Evolutionary conservation across 2,329 filamentous ascomycete genomes (phyloP).

Genomic region (Aphanoascus verrucosus): DNA sequence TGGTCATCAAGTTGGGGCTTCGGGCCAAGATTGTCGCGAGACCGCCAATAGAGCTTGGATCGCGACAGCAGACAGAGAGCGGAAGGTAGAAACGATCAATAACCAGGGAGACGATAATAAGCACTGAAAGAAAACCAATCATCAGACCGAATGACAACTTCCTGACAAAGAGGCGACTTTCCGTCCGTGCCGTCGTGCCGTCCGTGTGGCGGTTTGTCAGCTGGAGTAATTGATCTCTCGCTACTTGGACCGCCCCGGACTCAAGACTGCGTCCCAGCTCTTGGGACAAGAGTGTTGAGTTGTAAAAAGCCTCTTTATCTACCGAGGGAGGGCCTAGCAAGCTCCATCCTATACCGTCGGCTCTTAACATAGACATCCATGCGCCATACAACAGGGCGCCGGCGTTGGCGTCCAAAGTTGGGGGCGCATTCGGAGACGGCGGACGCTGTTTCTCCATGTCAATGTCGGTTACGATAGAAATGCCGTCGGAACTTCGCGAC

Average conservation of each 20-base stretch:
- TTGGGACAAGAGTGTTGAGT: slow-evolving; percentile 2
- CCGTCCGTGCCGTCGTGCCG: slow-evolving; percentile 1
- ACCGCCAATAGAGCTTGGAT: slow-evolving; percentile 9
- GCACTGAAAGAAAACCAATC: slow-evolving; percentile 6
- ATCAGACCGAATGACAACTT: slow-evolving; percentile 8
- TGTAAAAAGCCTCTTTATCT: slow-evolving; percentile 4
- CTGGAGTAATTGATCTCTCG: slow-evolving; percentile 4
- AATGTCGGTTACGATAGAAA: slow-evolving; percentile 7
- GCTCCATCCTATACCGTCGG: slow-evolving; percentile 2
- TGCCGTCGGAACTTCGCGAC: slow-evolving; percentile 2
- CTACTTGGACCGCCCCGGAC: slow-evolving; percentile 3
- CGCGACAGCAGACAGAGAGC: slow-evolving; percentile 7
- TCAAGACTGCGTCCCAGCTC: slow-evolving; percentile 4
- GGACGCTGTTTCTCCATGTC: slow-evolving; percentile 9
- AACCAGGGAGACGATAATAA: slow-evolving; percentile 3
- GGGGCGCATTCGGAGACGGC: slow-evolving; percentile 4
- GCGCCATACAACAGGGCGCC: slow-evolving; percentile 8
- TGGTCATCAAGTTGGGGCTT: slow-evolving; percentile 9
- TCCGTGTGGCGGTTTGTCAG: neutral
- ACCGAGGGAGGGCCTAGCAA: neutral
- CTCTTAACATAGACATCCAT: slow-evolving; percentile 4
- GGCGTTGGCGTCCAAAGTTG: slow-evolving; percentile 3
- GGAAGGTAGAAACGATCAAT: slow-evolving; percentile 7
- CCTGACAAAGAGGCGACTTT: slow-evolving; percentile 8
- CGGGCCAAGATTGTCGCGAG: slow-evolving; percentile 9